A percentile compares a stretch with the other conserved stretches of the same genome.
Conservation (phyloP, 345 rosid species). For the Linum usitatissimum region DNA sequence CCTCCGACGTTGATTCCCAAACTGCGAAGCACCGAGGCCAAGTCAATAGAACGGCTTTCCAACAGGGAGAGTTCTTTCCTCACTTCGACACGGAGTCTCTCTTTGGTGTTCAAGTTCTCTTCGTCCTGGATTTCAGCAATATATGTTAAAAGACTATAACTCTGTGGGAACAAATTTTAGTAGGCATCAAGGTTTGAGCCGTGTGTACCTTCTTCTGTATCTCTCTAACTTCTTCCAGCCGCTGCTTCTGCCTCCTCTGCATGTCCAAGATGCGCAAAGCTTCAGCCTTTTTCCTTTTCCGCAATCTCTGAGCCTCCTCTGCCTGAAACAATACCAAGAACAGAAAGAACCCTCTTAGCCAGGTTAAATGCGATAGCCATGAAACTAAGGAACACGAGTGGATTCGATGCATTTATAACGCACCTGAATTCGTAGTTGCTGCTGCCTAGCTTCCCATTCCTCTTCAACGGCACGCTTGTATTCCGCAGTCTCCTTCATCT, state of each 20-base stretch:
- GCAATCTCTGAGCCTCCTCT: slow-evolving; percentile 14
- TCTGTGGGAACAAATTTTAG: background rate
- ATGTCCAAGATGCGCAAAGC: slow-evolving; percentile 10
- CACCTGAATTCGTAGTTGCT: background rate
- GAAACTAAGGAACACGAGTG: no score
- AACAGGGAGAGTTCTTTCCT: slow-evolving; percentile 10
- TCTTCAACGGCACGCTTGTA: slow-evolving; percentile 69
- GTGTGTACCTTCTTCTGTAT: slow-evolving; percentile 14
- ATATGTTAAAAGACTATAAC: background rate
- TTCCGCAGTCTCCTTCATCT: slow-evolving; percentile 70
- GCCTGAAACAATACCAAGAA: slow-evolving; percentile 8
- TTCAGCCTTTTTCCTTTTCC: slow-evolving; percentile 18
- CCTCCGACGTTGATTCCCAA: slow-evolving; percentile 13
- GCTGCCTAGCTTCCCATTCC: slow-evolving; percentile 81
- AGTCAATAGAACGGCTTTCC: slow-evolving; percentile 10
- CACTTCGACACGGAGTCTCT: slow-evolving; percentile 9
- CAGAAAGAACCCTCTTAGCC: background rate
- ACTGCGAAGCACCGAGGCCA: slow-evolving; percentile 15
- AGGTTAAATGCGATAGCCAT: background rate
- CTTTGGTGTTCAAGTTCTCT: slow-evolving; percentile 12
- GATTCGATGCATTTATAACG: background rate
- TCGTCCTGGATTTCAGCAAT: slow-evolving; percentile 10
- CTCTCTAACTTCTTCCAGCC: slow-evolving; percentile 15
- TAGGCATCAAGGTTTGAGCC: background rate
- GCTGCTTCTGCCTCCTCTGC: slow-evolving; percentile 16